Evolutionary conservation across 768 basidiomycete species (phyloP).

Genomic region (Krasilnikovozyma curviuscula): DNA sequence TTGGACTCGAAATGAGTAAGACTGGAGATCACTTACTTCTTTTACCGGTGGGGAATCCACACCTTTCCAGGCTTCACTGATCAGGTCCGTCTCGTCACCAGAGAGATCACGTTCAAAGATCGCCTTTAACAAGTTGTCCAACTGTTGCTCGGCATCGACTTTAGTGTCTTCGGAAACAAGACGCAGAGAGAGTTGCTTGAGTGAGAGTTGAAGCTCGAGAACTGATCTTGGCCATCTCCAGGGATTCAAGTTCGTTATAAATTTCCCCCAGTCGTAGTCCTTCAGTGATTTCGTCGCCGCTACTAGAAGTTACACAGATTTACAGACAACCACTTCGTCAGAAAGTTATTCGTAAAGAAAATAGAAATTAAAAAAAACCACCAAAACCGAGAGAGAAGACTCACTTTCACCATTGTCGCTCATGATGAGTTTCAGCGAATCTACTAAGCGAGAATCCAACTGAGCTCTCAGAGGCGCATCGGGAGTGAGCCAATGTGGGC

Average conservation of each 20-base stretch:
- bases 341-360: too few relatives aligned
- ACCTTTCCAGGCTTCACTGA: constrained; percentile 8
- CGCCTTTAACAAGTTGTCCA: constrained; percentile 2
- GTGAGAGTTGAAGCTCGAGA: constrained; percentile 2
- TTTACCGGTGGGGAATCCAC: constrained; percentile 1
- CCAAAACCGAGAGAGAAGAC: not conserved
- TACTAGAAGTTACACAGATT: too few relatives aligned
- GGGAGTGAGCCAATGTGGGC: not conserved
- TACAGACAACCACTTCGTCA: too few relatives aligned
- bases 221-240: constrained; percentile 5
- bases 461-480: too few relatives aligned
- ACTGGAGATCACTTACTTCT: not conserved
- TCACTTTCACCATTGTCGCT: constrained; percentile 1
- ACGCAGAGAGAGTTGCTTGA: constrained; percentile 6
- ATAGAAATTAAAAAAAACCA: too few relatives aligned
- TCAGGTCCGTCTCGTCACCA: constrained; percentile 8
- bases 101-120: constrained; percentile 8
- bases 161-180: not conserved
- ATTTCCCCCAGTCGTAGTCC: constrained; percentile 6
- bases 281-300: constrained; percentile 2
- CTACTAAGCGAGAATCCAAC: constrained; percentile 1
- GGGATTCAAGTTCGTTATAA: constrained; percentile 2
- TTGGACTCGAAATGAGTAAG: not conserved
- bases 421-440: constrained; percentile 2
- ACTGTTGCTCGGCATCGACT: constrained; percentile 1